Evolutionary conservation across 768 basidiomycete genomes (phyloP), one percentile per base, ranked within the genome.

Genomic region (Suillus subalutaceus): DNA sequence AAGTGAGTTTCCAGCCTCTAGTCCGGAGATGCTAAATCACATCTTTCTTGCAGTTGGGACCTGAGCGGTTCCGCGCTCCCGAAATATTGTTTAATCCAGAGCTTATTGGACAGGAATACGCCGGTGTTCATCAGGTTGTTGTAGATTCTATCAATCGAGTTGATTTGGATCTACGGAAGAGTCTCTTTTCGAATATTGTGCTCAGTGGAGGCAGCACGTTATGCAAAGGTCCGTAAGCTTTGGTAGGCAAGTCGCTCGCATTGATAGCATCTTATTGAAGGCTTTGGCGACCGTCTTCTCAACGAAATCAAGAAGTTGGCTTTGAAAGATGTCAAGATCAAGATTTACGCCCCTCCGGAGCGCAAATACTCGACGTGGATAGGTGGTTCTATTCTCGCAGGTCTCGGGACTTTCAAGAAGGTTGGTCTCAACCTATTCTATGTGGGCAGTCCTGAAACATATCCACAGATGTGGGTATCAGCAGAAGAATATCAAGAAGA

Each of bases 401-500:
- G 96, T 46, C 78, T 99, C 68, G 96, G 88, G 70, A 97, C 97
- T 43, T 99, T 99, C 86, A 98, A 97, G 81, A 97, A 97, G 90
- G 96, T 92, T 65, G 64, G 74, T 70, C 55, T 73, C 64, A 38
- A 61, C 26, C 69, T 65, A 59, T 66, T 66, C 65, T 63, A 57
- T 50, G 63, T 50, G 32, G 41, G 26, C 18, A 10, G 41, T 60
- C 12, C 59, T 60, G 12, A 38, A 48, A 70, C 44, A 20, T 53
- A 69, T 60, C 58, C 38, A 63, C 65, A 97, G 95, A 99, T 99
- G 97, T 99, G 97, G 97, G 94, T 99, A 61, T 96, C 95, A 56
- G 96, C 96, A 46, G 97, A 99, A 79, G 97, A 99, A 79, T 99
- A 98, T 76, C 95, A 97, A 79, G 97, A 99, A 79, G 97, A 99